phyloP scores from a whole-genome alignment of 768 basidiomycete genomes.

The Lactifluus volemus region DNA sequence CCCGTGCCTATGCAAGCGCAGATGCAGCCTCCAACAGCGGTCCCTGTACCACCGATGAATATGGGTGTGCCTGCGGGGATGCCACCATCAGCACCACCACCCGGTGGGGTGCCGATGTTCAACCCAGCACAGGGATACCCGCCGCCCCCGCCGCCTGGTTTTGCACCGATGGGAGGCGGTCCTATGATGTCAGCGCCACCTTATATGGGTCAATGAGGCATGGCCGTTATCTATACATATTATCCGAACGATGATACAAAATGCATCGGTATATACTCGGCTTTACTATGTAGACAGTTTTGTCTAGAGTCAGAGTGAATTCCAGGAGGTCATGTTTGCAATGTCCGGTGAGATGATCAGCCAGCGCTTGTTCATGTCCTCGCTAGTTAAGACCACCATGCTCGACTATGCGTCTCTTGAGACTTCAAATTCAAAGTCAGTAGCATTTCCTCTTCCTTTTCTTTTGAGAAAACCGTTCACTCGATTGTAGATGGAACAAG shows the following conservation, averaged over 20 bases:
- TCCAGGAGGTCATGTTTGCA: too few relatives aligned
- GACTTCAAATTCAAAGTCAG: slow-evolving; percentile 7
- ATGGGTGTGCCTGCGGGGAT: slow-evolving; percentile 7
- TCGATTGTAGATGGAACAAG: background rate
- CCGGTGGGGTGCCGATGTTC: slow-evolving; percentile 39
- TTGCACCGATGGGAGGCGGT: slow-evolving; percentile 35
- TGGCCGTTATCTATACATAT: background rate
- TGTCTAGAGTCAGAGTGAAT: background rate
- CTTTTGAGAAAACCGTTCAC: background rate
- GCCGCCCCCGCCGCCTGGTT: slow-evolving; percentile 61
- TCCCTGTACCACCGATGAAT: slow-evolving; percentile 23
- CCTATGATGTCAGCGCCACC: slow-evolving; percentile 34
- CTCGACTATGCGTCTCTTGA: slow-evolving; percentile 11
- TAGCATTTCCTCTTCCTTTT: background rate
- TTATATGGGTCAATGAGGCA: slow-evolving; percentile 11
- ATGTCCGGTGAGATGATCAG: background rate
- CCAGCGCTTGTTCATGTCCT: slow-evolving; percentile 6
- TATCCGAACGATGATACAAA: background rate
- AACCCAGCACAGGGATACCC: slow-evolving; percentile 38
- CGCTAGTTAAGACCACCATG: background rate
- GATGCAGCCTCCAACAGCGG: slow-evolving; percentile 21
- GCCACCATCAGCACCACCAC: slow-evolving; percentile 13
- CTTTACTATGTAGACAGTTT: background rate
- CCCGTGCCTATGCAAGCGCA: slow-evolving; percentile 40
- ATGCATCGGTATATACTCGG: background rate